These are phyloP conservation scores for Citrus maxima DNA, from an alignment of 345 rosid species.

Conservation along the genomic window DNA sequence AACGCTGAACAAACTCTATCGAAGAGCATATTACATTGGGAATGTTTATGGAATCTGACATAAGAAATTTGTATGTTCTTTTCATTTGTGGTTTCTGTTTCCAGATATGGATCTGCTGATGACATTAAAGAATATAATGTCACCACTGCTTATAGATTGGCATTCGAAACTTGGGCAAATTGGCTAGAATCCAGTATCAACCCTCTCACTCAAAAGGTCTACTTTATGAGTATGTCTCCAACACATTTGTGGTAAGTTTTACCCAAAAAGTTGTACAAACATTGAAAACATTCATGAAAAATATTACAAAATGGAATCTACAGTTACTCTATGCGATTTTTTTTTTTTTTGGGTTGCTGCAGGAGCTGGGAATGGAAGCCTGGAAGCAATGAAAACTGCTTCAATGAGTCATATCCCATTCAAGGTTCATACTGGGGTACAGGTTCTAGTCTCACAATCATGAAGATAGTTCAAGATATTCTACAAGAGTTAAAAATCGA, in stretches of 20 bases:
- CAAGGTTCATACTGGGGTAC: slow-evolving; percentile 75
- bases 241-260: slow-evolving; percentile 78
- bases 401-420: slow-evolving; percentile 68
- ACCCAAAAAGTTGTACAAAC: background rate
- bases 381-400: slow-evolving; percentile 74
- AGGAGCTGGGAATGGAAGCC: slow-evolving; percentile 98
- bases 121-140: slow-evolving; percentile 59
- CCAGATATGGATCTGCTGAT: slow-evolving; percentile 53
- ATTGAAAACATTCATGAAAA: background rate
- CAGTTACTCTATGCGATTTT: background rate
- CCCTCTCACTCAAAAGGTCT: slow-evolving; percentile 64
- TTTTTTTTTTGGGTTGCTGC: background rate
- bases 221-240: slow-evolving; percentile 92
- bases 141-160: slow-evolving; percentile 64
- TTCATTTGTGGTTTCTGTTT: background rate
- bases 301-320: background rate
- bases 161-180: slow-evolving; percentile 80
- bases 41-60: background rate
- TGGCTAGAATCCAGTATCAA: slow-evolving; percentile 71
- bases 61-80: background rate
- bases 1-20: background rate
- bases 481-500: slow-evolving; percentile 41
- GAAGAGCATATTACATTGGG: background rate
- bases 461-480: slow-evolving; percentile 53
- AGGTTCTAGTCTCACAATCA: slow-evolving; percentile 74